Percentiles rank a stretch among this genome's conserved stretches.
Conservation (phyloP, 1,284 basidiomycete genomes). For the Ustilago sp. region DNA sequence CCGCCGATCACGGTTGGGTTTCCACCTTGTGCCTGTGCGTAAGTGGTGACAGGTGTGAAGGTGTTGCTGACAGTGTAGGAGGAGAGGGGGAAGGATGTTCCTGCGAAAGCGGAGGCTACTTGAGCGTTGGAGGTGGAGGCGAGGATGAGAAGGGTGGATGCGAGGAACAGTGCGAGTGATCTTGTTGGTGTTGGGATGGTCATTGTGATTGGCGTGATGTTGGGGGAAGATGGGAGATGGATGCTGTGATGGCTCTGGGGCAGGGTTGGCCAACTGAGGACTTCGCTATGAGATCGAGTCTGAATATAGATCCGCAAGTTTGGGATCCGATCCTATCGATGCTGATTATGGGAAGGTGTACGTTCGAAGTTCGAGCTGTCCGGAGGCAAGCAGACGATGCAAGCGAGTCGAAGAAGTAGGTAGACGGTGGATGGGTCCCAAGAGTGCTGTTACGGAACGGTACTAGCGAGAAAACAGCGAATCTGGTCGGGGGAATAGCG, state of each 20-base stretch:
- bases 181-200: slow-evolving; percentile 16
- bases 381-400: background rate
- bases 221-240: background rate
- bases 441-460: background rate
- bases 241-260: background rate
- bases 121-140: slow-evolving; percentile 19
- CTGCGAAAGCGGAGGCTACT: slow-evolving; percentile 33
- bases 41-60: slow-evolving; percentile 58
- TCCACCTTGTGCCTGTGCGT: slow-evolving; percentile 28
- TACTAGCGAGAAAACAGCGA: background rate
- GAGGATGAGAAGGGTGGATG: slow-evolving; percentile 18
- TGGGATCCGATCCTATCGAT: background rate
- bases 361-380: no score
- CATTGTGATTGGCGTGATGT: slow-evolving; percentile 3
- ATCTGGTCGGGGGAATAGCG: background rate
- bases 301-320: no score
- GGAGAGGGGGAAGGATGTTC: slow-evolving; percentile 48
- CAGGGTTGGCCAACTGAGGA: background rate
- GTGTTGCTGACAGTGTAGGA: slow-evolving; percentile 34
- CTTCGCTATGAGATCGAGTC: no score
- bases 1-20: slow-evolving; percentile 51
- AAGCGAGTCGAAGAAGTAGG: background rate
- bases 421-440: background rate
- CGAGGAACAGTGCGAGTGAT: slow-evolving; percentile 19
- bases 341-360: background rate